These are phyloP conservation scores for Hortiboletus campestris DNA, from an alignment of 768 basidiomycete genomes.

Conservation along the genomic window DNA sequence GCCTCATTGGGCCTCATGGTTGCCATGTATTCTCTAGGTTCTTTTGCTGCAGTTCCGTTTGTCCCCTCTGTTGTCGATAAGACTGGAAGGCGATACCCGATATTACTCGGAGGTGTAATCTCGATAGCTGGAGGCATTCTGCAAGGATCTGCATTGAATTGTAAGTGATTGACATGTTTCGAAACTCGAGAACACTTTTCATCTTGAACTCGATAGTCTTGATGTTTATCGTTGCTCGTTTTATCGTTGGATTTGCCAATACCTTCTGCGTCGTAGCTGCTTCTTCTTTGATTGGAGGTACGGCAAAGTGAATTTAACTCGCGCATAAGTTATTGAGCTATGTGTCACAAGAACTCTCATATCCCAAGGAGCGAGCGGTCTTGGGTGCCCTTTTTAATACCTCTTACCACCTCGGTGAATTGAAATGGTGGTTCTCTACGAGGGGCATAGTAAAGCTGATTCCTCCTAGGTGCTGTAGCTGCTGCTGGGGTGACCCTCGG, in stretches of 20 bases:
- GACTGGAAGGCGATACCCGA: slow-evolving; percentile 10
- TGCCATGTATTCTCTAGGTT: slow-evolving; percentile 59
- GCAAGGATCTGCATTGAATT: slow-evolving; percentile 3
- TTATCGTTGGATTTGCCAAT: slow-evolving; percentile 16
- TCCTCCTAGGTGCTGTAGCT: slow-evolving; percentile 4
- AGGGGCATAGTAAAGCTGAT: neutral
- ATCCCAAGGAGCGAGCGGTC: slow-evolving; percentile 16
- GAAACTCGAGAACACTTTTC: neutral
- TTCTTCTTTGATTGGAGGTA: slow-evolving; percentile 23
- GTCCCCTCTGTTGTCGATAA: slow-evolving; percentile 8
- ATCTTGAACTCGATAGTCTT: neutral
- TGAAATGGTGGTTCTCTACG: neutral
- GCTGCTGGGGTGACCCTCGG: slow-evolving; percentile 59
- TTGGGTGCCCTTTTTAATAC: neutral
- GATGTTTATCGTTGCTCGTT: slow-evolving; percentile 16
- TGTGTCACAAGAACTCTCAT: slow-evolving; percentile 12
- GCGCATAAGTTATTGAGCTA: neutral
- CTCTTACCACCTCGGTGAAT: slow-evolving; percentile 2
- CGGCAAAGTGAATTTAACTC: neutral
- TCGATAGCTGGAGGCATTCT: neutral
- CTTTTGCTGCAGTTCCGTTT: slow-evolving; percentile 52
- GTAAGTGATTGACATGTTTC: neutral
- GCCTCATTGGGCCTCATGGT: slow-evolving; percentile 31
- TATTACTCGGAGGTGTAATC: slow-evolving; percentile 10
- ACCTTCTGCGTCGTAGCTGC: slow-evolving; percentile 18